Evolutionary conservation across 1,139 yeast genomes (phyloP).

Genomic region (Groenewaldozyma sp.): DNA sequence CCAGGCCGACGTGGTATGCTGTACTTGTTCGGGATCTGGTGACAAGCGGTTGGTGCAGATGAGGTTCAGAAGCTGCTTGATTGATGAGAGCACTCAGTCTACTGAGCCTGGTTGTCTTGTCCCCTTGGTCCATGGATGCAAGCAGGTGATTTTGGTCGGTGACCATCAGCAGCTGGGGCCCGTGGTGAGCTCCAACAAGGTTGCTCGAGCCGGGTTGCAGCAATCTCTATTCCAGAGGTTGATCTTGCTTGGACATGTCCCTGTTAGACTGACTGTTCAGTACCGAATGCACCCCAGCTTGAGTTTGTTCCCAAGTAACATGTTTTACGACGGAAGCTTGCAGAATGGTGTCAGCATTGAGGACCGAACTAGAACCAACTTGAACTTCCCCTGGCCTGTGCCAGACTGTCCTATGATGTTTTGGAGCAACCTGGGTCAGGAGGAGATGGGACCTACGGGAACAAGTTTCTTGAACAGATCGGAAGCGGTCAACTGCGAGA

Average conservation of each 20-base stretch:
- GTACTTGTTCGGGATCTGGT: conserved; percentile 92
- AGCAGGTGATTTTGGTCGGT: conserved; percentile 83
- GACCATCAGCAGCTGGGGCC: conserved; percentile 96
- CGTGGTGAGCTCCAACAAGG: conserved; percentile 67
- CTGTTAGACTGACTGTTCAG: conserved; percentile 82
- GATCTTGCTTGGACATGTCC: conserved; percentile 75
- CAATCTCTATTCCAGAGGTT: conserved; percentile 84
- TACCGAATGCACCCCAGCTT: conserved; percentile 91
- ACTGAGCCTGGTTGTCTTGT: conserved; percentile 87
- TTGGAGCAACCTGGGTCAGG: conserved; percentile 86
- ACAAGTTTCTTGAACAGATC: conserved; percentile 79
- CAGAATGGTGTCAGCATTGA: conserved; percentile 84
- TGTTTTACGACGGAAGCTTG: conserved; percentile 87
- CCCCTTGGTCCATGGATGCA: conserved; percentile 82
- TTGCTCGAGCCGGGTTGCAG: conserved; percentile 76
- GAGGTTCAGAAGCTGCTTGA: conserved; percentile 66
- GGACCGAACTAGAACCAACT: conserved; percentile 48
- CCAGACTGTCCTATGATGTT: conserved; percentile 83
- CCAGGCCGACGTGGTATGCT: conserved; percentile 72
- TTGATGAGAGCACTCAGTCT: conserved; percentile 92
- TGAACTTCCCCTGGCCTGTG: conserved; percentile 86
- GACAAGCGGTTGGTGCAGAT: conserved; percentile 48
- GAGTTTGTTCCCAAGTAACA: conserved; percentile 81
- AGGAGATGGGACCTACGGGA: conserved; percentile 78
- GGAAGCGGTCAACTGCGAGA: conserved; percentile 87